Percentiles rank a stretch among this genome's conserved stretches.
phyloP scores from a whole-genome alignment of 2,329 filamentous ascomycete species.

The Coccinonectria pachysandricola region DNA sequence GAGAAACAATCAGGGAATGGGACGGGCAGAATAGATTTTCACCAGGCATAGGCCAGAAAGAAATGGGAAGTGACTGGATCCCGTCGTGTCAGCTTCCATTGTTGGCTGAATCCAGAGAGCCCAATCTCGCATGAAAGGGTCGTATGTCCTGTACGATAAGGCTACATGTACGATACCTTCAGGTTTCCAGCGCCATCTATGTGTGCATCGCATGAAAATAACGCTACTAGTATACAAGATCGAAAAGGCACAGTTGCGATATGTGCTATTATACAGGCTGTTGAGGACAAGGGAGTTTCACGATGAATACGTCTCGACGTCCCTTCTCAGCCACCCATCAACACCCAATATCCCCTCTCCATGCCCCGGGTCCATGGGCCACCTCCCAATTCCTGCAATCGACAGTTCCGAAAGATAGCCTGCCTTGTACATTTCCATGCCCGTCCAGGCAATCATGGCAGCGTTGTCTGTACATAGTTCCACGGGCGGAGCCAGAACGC shows the following conservation, averaged over 20 bases:
- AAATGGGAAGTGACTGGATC: conserved; percentile 6
- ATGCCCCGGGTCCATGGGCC: conserved; percentile 61
- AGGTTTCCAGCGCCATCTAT: too few relatives aligned
- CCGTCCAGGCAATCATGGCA: conserved; percentile 94
- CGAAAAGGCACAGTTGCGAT: too few relatives aligned
- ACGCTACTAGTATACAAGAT: too few relatives aligned
- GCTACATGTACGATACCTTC: too few relatives aligned
- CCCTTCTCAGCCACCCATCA: conserved; percentile 32
- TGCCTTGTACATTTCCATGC: conserved; percentile 78
- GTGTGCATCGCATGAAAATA: too few relatives aligned
- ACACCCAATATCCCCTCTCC: conserved; percentile 53
- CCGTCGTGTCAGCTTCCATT: too few relatives aligned
- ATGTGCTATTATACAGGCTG: too few relatives aligned
- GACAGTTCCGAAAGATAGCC: conserved; percentile 58
- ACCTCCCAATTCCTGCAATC: conserved; percentile 53
- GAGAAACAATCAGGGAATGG: conserved; percentile 5
- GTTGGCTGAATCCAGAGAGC: too few relatives aligned
- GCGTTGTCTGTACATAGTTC: conserved; percentile 88
- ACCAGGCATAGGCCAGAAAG: conserved; percentile 2
- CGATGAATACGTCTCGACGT: too few relatives aligned
- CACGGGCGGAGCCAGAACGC: conserved; percentile 63
- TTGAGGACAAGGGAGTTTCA: too few relatives aligned
- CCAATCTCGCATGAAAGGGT: too few relatives aligned
- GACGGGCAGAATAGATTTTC: conserved; percentile 1
- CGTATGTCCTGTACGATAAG: too few relatives aligned